Evolutionary conservation across 106 monocot species (phyloP), one percentile per base, ranked within the genome.

Genomic region (Allium cepa): DNA sequence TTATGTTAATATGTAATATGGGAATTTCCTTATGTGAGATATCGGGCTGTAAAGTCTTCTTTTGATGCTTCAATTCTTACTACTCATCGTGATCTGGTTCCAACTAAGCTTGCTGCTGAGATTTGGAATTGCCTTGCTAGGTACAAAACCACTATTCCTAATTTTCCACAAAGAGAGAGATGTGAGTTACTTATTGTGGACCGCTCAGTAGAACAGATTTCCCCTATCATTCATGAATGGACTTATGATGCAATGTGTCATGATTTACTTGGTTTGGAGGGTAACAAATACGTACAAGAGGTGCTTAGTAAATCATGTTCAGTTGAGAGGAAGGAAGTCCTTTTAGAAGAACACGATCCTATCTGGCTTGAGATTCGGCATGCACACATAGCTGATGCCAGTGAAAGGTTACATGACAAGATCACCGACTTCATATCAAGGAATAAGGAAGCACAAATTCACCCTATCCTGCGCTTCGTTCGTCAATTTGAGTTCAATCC

Each of bases 161-260:
- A 87, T 75, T 99, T 87, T 76, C 99, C 99, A 0, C 78, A 87
- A 56, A 84, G 79, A 60, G n/a, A n/a, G 93, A 92, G 61, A 71
- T 99, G 99, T 62, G 99, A 99, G 26, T 78, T 99, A 57, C 87
- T 99, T 51, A 93, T 99, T 71, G 80, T 99, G 36, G 99, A 99
- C 55, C 79, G 99, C 47, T 87, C 99, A 61, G 70, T 93, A 50
- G 99, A 99, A 72, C 93, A 99, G 99, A 93, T 99, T 83, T 84
- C 99, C 59, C 93, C 99, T 28, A 71, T 99, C 48, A 99, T 99
- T 17, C 99, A 99, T 75, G 99, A 99, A 64, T 99, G 99, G 99
- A 99, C 99, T 0, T 99, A 99, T 81, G 99, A 99, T 78, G 99
- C 99, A 53, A 99, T 99, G 99, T 99, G 99, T 57, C 99, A 85